These are phyloP conservation scores for Dioszegia aurantiaca DNA, from an alignment of 768 basidiomycete genomes.

Conservation along the genomic window DNA sequence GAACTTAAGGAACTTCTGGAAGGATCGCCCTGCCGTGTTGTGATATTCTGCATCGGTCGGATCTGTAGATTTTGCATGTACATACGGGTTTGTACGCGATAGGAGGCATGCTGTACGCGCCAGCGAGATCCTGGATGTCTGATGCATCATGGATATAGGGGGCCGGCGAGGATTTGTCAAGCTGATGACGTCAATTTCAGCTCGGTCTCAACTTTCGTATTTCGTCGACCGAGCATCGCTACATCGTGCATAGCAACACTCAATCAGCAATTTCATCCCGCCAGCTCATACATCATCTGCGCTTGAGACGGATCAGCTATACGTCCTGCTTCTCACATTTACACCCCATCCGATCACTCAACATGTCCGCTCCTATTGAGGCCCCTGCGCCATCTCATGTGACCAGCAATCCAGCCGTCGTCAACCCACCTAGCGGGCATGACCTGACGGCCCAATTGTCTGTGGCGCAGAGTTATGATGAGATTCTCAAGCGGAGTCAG, in stretches of 20 bases:
- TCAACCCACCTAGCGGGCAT: slow-evolving; percentile 4
- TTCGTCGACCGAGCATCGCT: no score
- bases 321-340: no score
- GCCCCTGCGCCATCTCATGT: slow-evolving; percentile 7
- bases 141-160: not conserved
- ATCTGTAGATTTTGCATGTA: not conserved
- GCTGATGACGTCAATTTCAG: no score
- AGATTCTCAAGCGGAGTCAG: slow-evolving; percentile 7
- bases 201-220: no score
- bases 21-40: slow-evolving; percentile 6
- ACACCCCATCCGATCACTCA: not conserved
- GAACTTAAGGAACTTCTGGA: slow-evolving; percentile 10
- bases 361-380: slow-evolving; percentile 4
- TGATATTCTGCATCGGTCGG: not conserved
- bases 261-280: no score
- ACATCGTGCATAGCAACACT: no score
- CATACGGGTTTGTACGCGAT: no score
- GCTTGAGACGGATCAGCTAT: not conserved
- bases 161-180: not conserved
- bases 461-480: not conserved
- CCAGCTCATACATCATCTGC: not conserved
- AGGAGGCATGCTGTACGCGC: no score
- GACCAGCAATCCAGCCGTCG: not conserved
- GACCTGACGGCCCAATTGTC: slow-evolving; percentile 6
- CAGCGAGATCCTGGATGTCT: no score